Conservation (phyloP, 192 early-diverging fungal species). For the Funneliformis geosporum region DNA sequence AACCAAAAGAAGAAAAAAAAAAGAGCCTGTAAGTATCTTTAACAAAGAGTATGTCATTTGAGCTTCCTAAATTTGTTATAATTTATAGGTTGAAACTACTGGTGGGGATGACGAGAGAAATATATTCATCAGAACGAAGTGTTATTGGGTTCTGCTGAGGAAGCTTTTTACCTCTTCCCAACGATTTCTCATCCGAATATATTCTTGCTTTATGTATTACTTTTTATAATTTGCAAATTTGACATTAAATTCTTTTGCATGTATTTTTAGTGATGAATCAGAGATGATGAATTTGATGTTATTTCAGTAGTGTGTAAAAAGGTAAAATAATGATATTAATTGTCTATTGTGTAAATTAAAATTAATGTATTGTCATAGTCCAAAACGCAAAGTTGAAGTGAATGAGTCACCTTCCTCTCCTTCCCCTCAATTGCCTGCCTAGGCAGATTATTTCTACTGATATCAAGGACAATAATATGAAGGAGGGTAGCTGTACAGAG, state of each 20-base stretch:
- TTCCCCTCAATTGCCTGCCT: not conserved
- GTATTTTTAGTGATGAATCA: conserved; percentile 10
- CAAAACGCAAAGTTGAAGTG: conserved; percentile 28
- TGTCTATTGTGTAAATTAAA: conserved; percentile 23
- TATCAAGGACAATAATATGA: conserved; percentile 21
- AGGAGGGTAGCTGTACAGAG: not conserved
- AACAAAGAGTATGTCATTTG: no score
- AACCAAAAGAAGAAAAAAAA: no score
- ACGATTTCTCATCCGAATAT: conserved; percentile 32
- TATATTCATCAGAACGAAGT: no score
- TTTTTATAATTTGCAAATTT: conserved; percentile 32
- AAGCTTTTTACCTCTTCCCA: no score
- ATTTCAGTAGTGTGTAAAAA: conserved; percentile 15
- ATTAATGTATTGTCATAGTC: conserved; percentile 13
- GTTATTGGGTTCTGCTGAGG: no score
- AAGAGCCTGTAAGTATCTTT: no score
- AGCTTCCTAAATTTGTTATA: no score
- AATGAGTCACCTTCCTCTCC: conserved; percentile 15
- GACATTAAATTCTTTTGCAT: conserved; percentile 29
- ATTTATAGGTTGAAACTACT: no score
- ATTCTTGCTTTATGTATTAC: conserved; percentile 15
- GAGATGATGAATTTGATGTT: not conserved
- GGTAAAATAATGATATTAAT: conserved; percentile 28
- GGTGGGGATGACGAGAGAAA: no score
- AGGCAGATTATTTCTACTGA: conserved; percentile 9